Base-by-base conservation (phyloP, 108 stramenopile species). In the Chaetoceros tenuissimus region DNA sequence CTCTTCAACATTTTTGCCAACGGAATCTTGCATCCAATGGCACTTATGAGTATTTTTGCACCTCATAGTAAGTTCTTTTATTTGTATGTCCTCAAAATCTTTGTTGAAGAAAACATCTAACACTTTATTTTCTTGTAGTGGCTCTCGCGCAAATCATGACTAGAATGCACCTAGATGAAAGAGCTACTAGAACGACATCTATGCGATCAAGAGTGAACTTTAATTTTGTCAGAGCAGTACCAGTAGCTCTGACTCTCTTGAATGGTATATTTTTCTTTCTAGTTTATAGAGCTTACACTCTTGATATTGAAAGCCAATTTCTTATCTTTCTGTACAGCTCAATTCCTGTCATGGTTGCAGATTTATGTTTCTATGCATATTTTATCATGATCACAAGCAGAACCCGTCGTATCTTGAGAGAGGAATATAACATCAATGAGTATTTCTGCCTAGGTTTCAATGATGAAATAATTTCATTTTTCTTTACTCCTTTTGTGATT, bases 361-460 rank as follows among this genome's bases (percentile, higher is more conserved):
- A n/a, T 18, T 28, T 48, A 3, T 16, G 24, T 16, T n/a, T 50
- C 7, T 25, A 18, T 24, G 3, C 3, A 7, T 60, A 50, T 21
- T 51, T 10, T 26, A 5, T 25, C 3, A 20, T 26, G 47, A 17
- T 60, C 24, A 44, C 16, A 3, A 22, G 28, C 8, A 51, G 48
- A 3, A 18, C 48, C 18, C 25, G 17, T 20, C 20, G 10, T 5
- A 66, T 73, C 45, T 72, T 72, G 21, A 57, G 62, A 22, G 68
- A 68, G 45, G 73, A 77, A 49, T 58, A 77, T 20, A 77, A 73
- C 23, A 72, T 72, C 28, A 68, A 66, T 29, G 60, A 49, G 29
- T 31, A n/a, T 7, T 69, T 54, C 46, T 57, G 34, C 44, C 24
- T 51, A 16, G 62, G 71, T 21, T 64, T 34, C 23, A 67, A 76